Evolutionary conservation across 2,329 filamentous ascomycete genomes (phyloP).

Genomic region (Xylaria sp.): DNA sequence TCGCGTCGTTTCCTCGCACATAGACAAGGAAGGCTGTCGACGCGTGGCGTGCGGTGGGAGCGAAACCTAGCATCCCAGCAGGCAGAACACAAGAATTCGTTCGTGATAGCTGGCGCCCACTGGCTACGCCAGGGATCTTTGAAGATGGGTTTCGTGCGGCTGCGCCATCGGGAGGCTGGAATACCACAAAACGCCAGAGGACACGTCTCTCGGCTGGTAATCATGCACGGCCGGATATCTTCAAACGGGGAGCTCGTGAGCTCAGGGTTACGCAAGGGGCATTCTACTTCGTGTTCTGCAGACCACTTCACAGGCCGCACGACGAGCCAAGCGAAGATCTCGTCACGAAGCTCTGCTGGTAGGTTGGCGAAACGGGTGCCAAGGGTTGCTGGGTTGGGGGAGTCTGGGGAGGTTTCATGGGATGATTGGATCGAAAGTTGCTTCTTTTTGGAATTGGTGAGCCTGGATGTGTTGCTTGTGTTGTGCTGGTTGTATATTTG

Average conservation of each 20-base stretch:
- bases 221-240: background rate
- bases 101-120: constrained; percentile 27
- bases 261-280: constrained; percentile 3
- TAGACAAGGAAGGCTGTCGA: constrained; percentile 32
- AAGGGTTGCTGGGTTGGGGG: constrained; percentile 8
- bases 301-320: constrained; percentile 36
- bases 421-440: background rate
- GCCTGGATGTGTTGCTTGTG: background rate
- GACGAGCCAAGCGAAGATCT: constrained; percentile 37
- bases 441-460: constrained; percentile 3
- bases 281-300: constrained; percentile 14
- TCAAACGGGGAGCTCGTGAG: background rate
- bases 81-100: constrained; percentile 28
- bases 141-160: background rate
- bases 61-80: constrained; percentile 27
- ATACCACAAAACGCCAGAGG: background rate
- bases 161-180: constrained; percentile 1
- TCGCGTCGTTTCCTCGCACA: constrained; percentile 30
- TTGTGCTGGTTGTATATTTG: background rate
- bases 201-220: background rate
- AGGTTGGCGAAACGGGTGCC: constrained; percentile 24
- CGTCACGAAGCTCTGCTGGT: constrained; percentile 30
- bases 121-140: constrained; percentile 31
- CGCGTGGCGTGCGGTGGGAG: background rate
- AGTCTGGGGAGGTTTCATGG: background rate